Base-by-base conservation (phyloP, 345 rosid species). In the Populus davidiana region DNA sequence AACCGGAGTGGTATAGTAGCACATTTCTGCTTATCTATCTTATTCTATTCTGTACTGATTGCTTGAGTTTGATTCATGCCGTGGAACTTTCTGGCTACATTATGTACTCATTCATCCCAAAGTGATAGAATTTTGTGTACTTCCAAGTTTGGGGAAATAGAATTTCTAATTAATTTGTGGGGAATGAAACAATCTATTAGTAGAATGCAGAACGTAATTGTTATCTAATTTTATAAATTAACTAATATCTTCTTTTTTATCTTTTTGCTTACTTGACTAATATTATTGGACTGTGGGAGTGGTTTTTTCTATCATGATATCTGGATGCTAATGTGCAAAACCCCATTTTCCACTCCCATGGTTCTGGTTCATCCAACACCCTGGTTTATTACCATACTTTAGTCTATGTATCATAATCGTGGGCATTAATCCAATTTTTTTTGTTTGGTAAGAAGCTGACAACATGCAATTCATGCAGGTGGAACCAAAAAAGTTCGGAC, bases 1-100 rank as follows among this genome's bases (percentile, higher is more conserved):
- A 89, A 91, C 94, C 41, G 97, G 98, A 85, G 94, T 88, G 97
- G 98, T 94, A 94, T 23, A 41, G 8, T 41, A 29, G 54, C 54
- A 74, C 31, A 56, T 54, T 27, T n/a, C 6, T 59, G 23, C 76
- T 59, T 21, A 21, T 61, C 38, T 70, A 17, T 31, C 67, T 63
- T 11, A 0, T 21, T 27, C 50, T 21, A 39, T 39, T 3, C 4
- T 17, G 17, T 13, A 25, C 7, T 56, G 59, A 43, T 41, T 21
- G 3, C 63, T 66, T 49, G 6, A 29, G 13, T 2, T 31, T 52
- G 62, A 6, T 70, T 49, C 23, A 11, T 21, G 27, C 59, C 8
- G 36, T 31, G 52, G 23, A 49, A 8, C 59, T 35, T 13, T 54
- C 65, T 33, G 18, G 18, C 41, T 29, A 49, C 21, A 27, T 35